Evolutionary conservation across 495 filamentous ascomycete species (phyloP).

Genomic region (Xeromyces bisporus): DNA sequence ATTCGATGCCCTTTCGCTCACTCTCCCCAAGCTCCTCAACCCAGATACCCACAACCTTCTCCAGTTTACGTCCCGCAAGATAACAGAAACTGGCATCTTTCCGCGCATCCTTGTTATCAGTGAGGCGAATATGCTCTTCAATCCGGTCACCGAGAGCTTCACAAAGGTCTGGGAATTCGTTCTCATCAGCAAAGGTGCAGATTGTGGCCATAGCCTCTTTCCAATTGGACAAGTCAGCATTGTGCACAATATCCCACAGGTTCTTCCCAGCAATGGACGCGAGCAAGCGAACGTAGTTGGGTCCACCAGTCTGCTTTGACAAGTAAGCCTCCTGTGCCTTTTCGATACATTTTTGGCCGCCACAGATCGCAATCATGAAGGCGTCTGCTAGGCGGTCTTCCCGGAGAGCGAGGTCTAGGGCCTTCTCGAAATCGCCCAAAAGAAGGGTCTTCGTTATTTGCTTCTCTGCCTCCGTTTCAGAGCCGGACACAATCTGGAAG

Average conservation of each 20-base stretch:
- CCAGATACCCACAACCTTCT: constrained; percentile 94
- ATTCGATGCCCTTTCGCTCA: constrained; percentile 56
- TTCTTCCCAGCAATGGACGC: constrained; percentile 92
- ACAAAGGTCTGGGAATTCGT: constrained; percentile 90
- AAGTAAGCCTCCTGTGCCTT: constrained; percentile 90
- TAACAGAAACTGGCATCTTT: constrained; percentile 95
- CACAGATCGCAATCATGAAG: constrained; percentile 95
- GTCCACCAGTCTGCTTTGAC: constrained; percentile 57
- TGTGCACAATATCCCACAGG: constrained; percentile 94
- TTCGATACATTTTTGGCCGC: constrained; percentile 81
- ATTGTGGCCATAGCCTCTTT: constrained; percentile 91
- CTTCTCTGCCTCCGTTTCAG: constrained; percentile 66
- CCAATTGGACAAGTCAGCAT: constrained; percentile 84
- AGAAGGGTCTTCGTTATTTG: constrained; percentile 75
- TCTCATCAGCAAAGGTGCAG: constrained; percentile 81
- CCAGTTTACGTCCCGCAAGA: constrained; percentile 83
- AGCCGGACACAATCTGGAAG: constrained; percentile 68
- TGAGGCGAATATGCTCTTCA: constrained; percentile 43
- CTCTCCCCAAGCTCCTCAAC: constrained; percentile 68
- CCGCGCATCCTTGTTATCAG: constrained; percentile 36
- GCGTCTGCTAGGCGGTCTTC: constrained; percentile 87
- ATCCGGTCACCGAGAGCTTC: constrained; percentile 89
- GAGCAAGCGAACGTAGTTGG: constrained; percentile 83
- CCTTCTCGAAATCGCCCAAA: constrained; percentile 78
- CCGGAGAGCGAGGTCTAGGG: constrained; percentile 70